These are phyloP conservation scores for Chaetomium sp. DNA, from an alignment of 2,329 filamentous ascomycete genomes.

Conservation along the genomic window DNA sequence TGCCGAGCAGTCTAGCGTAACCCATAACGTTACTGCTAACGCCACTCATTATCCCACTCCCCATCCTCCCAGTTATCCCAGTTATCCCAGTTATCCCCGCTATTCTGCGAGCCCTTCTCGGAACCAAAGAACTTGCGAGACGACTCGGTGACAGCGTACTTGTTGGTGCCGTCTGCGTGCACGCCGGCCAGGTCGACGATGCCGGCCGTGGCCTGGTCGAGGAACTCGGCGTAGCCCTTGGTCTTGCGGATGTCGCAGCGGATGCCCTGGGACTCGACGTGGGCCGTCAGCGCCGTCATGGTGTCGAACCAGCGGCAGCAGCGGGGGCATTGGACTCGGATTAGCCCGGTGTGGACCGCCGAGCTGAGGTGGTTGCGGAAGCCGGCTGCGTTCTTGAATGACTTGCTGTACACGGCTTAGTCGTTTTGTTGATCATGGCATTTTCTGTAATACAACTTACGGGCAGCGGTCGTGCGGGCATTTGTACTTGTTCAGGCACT, in stretches of 20 bases:
- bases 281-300: constrained; percentile 39
- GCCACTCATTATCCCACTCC: no score
- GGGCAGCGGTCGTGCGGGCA: constrained; percentile 50
- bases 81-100: no score
- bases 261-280: constrained; percentile 40
- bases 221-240: constrained; percentile 32
- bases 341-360: constrained; percentile 32
- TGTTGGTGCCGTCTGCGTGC: constrained; percentile 30
- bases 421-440: neutral
- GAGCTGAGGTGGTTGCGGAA: constrained; percentile 41
- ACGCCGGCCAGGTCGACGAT: constrained; percentile 31
- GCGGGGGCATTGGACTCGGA: constrained; percentile 36
- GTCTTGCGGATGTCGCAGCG: constrained; percentile 39
- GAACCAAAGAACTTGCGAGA: constrained; percentile 6
- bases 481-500: constrained; percentile 38
- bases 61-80: no score
- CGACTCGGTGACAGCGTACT: constrained; percentile 27
- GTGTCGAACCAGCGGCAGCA: constrained; percentile 39
- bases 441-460: constrained; percentile 29
- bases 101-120: neutral
- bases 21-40: no score
- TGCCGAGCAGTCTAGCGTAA: no score
- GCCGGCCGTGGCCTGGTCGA: constrained; percentile 36
- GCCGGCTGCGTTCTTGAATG: constrained; percentile 29
- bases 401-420: constrained; percentile 30